A percentile compares a stretch with the other conserved stretches of the same genome.
phyloP scores from a whole-genome alignment of 345 rosid species.

The Anacardium occidentale region DNA sequence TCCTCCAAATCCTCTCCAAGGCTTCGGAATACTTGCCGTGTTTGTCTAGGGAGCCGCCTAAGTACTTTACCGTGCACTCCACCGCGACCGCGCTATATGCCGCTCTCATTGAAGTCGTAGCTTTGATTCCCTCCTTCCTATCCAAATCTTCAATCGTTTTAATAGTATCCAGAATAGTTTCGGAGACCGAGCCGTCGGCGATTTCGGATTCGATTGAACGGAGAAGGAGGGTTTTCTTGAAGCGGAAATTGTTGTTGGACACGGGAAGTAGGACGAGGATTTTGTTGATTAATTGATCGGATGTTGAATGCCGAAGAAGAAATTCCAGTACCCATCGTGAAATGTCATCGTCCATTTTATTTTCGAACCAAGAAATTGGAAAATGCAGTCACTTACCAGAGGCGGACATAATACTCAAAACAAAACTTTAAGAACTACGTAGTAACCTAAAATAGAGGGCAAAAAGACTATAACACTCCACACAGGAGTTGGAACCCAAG shows the following conservation, averaged over 20 bases:
- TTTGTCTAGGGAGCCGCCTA: slow-evolving; percentile 27
- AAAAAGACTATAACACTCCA: too few relatives aligned
- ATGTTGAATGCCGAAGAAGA: slow-evolving; percentile 25
- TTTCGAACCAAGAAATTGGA: too few relatives aligned
- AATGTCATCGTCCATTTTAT: slow-evolving; percentile 27
- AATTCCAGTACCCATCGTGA: slow-evolving; percentile 38
- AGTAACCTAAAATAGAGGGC: too few relatives aligned
- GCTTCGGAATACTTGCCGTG: slow-evolving; percentile 34
- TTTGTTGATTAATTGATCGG: slow-evolving; percentile 16
- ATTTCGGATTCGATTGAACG: slow-evolving; percentile 40
- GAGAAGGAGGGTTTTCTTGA: slow-evolving; percentile 39
- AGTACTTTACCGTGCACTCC: slow-evolving; percentile 51
- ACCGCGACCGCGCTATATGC: slow-evolving; percentile 58
- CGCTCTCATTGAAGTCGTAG: slow-evolving; percentile 42
- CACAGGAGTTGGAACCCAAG: too few relatives aligned
- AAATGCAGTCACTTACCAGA: too few relatives aligned
- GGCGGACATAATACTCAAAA: too few relatives aligned
- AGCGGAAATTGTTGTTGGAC: slow-evolving; percentile 14
- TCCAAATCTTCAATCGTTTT: slow-evolving; percentile 42
- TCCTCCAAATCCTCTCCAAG: slow-evolving; percentile 55
- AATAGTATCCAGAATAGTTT: slow-evolving; percentile 46
- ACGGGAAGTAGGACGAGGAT: slow-evolving; percentile 23
- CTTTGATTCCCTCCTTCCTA: slow-evolving; percentile 26
- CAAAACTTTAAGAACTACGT: too few relatives aligned
- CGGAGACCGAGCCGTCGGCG: slow-evolving; percentile 30